Conservation (phyloP, 805 yeast genomes). For the Pichia eremophila region DNA sequence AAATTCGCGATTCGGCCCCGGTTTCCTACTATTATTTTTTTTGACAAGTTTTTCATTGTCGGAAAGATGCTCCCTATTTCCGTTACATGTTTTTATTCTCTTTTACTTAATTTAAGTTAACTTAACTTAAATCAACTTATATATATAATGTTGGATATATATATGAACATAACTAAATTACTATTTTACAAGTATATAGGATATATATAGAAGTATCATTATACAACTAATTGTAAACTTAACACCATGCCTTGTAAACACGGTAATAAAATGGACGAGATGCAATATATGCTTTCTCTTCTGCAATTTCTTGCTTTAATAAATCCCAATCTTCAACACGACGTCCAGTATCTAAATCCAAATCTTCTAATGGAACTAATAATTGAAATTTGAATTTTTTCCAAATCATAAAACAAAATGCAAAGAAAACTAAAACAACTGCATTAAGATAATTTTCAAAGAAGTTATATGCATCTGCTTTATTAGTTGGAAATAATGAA, state of each 20-base stretch:
- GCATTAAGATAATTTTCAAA: slow-evolving; percentile 58
- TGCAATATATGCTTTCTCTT: slow-evolving; percentile 42
- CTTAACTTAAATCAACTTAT: no score
- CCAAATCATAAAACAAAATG: slow-evolving; percentile 25
- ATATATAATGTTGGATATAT: no score
- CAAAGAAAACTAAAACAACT: slow-evolving; percentile 52
- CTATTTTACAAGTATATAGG: no score
- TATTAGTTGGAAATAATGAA: slow-evolving; percentile 62
- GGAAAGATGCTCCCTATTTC: no score
- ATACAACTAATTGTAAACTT: slow-evolving; percentile 4
- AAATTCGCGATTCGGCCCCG: no score
- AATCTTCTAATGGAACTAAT: slow-evolving; percentile 36
- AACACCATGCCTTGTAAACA: slow-evolving; percentile 51
- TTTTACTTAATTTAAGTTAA: no score
- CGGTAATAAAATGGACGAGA: slow-evolving; percentile 40
- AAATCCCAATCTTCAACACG: slow-evolving; percentile 50
- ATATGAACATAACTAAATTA: no score
- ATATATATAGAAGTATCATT: no score
- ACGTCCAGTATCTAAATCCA: slow-evolving; percentile 58
- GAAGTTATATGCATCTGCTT: slow-evolving; percentile 47
- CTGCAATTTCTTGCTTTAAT: slow-evolving; percentile 46
- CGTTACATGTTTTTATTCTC: not conserved
- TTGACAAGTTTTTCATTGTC: no score
- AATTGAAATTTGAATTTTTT: slow-evolving; percentile 33
- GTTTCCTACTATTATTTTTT: no score